These are phyloP conservation scores for Solanum bulbocastanum DNA, from an alignment of 257 asterid genomes.

Conservation along the genomic window DNA sequence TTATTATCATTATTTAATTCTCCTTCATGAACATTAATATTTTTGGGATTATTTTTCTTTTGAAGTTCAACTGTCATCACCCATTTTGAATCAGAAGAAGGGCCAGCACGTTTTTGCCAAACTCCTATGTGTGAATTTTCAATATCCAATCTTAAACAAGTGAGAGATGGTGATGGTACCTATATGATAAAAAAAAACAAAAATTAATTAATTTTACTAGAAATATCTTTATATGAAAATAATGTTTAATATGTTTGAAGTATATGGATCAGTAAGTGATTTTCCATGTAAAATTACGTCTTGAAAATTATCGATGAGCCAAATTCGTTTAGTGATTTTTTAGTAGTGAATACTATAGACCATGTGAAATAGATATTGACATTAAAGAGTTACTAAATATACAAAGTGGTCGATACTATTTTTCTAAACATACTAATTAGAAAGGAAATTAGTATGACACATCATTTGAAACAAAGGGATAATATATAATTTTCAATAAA, in stretches of 20 bases:
- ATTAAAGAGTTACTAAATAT: background rate
- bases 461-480: background rate
- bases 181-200: background rate
- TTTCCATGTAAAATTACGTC: background rate
- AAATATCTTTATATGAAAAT: background rate
- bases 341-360: background rate
- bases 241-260: background rate
- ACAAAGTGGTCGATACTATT: background rate
- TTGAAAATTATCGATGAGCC: background rate
- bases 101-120: slow-evolving; percentile 94
- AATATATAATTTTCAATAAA: background rate
- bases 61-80: slow-evolving; percentile 79
- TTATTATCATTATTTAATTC: background rate
- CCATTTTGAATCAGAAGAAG: slow-evolving; percentile 69
- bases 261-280: background rate
- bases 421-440: background rate
- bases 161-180: slow-evolving; percentile 67
- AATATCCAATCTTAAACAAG: slow-evolving; percentile 73
- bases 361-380: too few species aligned
- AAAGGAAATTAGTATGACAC: background rate
- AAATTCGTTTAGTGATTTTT: background rate
- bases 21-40: background rate
- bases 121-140: slow-evolving; percentile 83
- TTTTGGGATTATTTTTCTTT: slow-evolving; percentile 14
- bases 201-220: background rate